These are phyloP conservation scores for Mercurialis annua DNA, from an alignment of 345 rosid genomes.

Conservation along the genomic window DNA sequence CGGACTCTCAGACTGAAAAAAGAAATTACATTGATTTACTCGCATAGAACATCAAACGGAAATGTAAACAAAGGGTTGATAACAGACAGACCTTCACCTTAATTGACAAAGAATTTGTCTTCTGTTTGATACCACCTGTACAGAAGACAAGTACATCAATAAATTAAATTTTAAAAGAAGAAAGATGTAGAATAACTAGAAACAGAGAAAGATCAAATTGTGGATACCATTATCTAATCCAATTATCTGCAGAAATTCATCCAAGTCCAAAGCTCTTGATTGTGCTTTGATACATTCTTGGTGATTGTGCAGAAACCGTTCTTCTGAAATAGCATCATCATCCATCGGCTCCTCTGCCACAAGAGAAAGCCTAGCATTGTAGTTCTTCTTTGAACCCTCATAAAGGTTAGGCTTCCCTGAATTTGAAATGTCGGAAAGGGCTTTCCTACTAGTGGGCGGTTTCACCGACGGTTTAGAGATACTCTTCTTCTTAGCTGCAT, in stretches of 20 bases:
- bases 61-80: neutral
- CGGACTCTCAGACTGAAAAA: constrained; percentile 29
- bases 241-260: constrained; percentile 36
- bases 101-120: constrained; percentile 8
- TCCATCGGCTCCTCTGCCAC: constrained; percentile 29
- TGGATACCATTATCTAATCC: constrained; percentile 37
- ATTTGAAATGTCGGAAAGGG: constrained; percentile 58
- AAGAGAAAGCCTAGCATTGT: constrained; percentile 23
- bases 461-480: constrained; percentile 30
- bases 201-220: neutral
- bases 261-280: constrained; percentile 30
- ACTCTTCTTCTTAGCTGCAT: constrained; percentile 35
- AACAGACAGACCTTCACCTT: constrained; percentile 24
- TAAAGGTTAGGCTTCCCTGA: constrained; percentile 30
- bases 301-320: constrained; percentile 51
- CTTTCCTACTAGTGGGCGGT: constrained; percentile 37
- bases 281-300: constrained; percentile 48
- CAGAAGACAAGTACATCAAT: neutral
- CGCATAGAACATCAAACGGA: neutral
- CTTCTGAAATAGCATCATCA: constrained; percentile 26
- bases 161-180: neutral
- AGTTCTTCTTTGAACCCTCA: constrained; percentile 38
- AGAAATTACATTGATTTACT: neutral
- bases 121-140: constrained; percentile 23
- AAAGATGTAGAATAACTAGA: neutral